phyloP scores from a whole-genome alignment of 805 yeast genomes.

The Saccharomycopsis amapae region DNA sequence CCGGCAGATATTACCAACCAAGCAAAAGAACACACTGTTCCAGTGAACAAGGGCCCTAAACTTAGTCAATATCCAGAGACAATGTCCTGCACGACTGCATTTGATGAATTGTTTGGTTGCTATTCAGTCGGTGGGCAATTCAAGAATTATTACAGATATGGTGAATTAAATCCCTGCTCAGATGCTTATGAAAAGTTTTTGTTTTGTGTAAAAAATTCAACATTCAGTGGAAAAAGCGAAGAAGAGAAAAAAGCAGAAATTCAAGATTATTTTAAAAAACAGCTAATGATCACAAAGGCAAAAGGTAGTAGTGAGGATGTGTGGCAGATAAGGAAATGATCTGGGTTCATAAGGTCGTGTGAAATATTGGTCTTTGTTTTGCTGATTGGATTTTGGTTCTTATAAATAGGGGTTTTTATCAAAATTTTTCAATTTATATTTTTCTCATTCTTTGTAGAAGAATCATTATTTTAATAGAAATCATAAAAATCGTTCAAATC shows the following conservation, averaged over 20 bases:
- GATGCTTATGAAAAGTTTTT: slow-evolving; percentile 66
- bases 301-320: slow-evolving; percentile 78
- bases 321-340: slow-evolving; percentile 45
- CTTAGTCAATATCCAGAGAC: slow-evolving; percentile 11
- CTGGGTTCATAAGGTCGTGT: no score
- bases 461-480: no score
- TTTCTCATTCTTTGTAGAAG: no score
- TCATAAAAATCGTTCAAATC: no score
- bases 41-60: slow-evolving; percentile 5
- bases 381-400: no score
- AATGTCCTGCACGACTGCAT: slow-evolving; percentile 76
- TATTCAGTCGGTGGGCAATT: slow-evolving; percentile 89
- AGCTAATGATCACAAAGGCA: slow-evolving; percentile 52
- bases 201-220: slow-evolving; percentile 63
- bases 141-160: slow-evolving; percentile 76
- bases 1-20: slow-evolving; percentile 1
- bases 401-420: no score
- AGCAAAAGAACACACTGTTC: slow-evolving; percentile 8
- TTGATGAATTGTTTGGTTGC: slow-evolving; percentile 80
- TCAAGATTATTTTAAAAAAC: slow-evolving; percentile 63
- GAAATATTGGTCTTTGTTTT: no score
- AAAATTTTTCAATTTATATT: no score
- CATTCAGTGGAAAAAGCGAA: slow-evolving; percentile 40
- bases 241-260: slow-evolving; percentile 38
- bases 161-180: slow-evolving; percentile 65